A percentile compares a stretch with the other conserved stretches of the same genome.
Evolutionary conservation across 2,329 filamentous ascomycete genomes (phyloP).

Genomic region (Aspergillus udagawae): DNA sequence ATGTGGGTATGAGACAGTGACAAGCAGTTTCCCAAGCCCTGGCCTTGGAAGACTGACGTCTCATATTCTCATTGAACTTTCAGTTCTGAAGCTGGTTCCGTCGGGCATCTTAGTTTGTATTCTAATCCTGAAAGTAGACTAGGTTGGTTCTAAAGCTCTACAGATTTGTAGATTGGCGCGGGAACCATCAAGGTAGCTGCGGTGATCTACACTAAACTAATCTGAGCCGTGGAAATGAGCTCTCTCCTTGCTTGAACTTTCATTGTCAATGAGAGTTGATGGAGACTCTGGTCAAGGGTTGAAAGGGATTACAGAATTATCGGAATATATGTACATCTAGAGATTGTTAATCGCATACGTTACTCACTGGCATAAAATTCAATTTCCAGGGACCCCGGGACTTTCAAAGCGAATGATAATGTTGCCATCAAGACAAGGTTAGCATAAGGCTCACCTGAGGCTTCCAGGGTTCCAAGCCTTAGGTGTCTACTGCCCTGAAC

Average conservation of each 20-base stretch:
- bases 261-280: neutral
- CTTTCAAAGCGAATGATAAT: too few species aligned
- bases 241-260: neutral
- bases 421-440: too few species aligned
- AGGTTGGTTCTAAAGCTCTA: neutral
- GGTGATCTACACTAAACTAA: neutral
- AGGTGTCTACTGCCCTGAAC: neutral
- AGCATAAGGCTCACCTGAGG: too few species aligned
- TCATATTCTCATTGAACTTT: neutral
- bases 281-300: too few species aligned
- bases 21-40: neutral
- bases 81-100: neutral
- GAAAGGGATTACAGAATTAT: too few species aligned
- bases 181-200: neutral
- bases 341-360: neutral
- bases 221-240: too few species aligned
- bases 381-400: neutral
- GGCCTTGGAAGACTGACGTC: neutral
- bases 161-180: neutral
- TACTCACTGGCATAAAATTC: neutral
- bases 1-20: neutral
- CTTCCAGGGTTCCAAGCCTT: too few species aligned
- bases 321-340: too few species aligned
- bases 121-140: neutral
- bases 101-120: neutral